phyloP scores from a whole-genome alignment of 805 yeast genomes.

The Danielia oregonensis region DNA sequence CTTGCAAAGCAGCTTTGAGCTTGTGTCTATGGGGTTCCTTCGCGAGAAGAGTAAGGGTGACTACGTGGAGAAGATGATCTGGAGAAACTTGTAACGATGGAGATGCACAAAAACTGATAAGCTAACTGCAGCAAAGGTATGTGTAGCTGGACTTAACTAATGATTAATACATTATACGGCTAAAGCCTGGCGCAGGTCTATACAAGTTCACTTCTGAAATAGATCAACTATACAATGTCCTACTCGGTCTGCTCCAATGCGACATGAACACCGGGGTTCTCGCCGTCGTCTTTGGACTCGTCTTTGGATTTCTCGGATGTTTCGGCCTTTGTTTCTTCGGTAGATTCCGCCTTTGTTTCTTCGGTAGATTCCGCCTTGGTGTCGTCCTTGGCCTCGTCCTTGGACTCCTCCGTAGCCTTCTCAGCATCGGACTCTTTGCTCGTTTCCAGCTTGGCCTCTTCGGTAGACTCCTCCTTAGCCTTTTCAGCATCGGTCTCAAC shows the following conservation, averaged over 20 bases:
- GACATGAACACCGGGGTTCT: too few species aligned
- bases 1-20: constrained; percentile 67
- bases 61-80: constrained; percentile 61
- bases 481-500: neutral
- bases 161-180: too few species aligned
- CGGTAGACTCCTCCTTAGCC: neutral
- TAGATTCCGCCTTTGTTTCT: neutral
- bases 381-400: neutral
- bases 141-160: too few species aligned
- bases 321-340: neutral
- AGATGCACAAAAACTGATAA: too few species aligned
- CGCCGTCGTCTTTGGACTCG: too few species aligned
- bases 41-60: constrained; percentile 63
- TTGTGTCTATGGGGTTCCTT: constrained; percentile 65
- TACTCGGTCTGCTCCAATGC: too few species aligned
- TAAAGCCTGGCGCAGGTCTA: too few species aligned
- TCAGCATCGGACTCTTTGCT: neutral
- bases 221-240: too few species aligned
- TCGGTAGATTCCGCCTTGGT: neutral
- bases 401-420: neutral
- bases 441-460: too few species aligned
- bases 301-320: neutral
- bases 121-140: too few species aligned
- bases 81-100: constrained; percentile 62
- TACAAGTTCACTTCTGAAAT: too few species aligned